Percentiles rank a stretch among this genome's conserved stretches.
Conservation (phyloP, 805 yeast genomes). For the Myxozyma vanderwaltii region DNA sequence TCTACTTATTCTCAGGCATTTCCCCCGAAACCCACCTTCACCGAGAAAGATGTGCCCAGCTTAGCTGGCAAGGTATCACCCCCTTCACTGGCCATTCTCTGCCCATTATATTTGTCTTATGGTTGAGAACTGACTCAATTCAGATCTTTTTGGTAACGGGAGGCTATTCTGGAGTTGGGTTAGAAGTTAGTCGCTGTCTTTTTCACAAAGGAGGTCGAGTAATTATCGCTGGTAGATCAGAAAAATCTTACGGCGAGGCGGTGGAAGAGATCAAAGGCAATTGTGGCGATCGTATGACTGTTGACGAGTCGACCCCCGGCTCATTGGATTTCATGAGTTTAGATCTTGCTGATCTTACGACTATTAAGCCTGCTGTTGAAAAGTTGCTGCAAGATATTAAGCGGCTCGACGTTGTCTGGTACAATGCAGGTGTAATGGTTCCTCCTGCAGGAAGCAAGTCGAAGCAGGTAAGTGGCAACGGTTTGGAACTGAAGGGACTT, state of each 20-base stretch:
- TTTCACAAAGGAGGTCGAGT: conserved; percentile 24
- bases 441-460: conserved; percentile 38
- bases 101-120: no score
- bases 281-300: background rate
- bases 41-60: conserved; percentile 16
- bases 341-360: conserved; percentile 35
- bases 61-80: conserved; percentile 22
- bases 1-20: no score
- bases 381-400: conserved; percentile 38
- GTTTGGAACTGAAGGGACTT: no score
- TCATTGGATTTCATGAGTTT: conserved; percentile 17
- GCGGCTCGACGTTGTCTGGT: conserved; percentile 44
- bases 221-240: conserved; percentile 12
- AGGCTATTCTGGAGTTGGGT: conserved; percentile 26
- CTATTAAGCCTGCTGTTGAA: conserved; percentile 45
- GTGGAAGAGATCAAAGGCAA: conserved; percentile 10
- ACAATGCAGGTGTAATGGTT: conserved; percentile 50
- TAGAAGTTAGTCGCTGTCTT: conserved; percentile 15
- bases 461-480: conserved; percentile 43
- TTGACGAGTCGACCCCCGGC: conserved; percentile 2
- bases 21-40: conserved; percentile 2
- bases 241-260: conserved; percentile 7
- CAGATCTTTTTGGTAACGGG: conserved; percentile 24
- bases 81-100: background rate
- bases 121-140: conserved; percentile 39